Conservation (phyloP, 2,329 filamentous ascomycete genomes). For the Microsporum audouinii region DNA sequence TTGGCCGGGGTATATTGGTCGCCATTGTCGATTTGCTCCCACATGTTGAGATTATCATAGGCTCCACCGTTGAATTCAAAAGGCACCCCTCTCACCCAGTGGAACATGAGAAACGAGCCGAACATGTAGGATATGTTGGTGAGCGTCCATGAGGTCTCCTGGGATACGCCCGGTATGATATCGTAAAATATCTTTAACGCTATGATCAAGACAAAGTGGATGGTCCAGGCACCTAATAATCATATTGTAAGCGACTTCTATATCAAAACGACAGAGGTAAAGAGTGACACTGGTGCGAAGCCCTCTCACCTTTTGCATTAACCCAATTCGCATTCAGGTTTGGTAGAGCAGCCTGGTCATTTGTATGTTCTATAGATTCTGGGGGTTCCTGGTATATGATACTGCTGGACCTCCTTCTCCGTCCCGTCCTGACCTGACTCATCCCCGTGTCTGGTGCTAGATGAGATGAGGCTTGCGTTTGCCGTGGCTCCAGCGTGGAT, state of each 20-base stretch:
- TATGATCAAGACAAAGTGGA: constrained; percentile 86
- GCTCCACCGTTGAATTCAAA: constrained; percentile 98
- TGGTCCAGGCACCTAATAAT: constrained; percentile 82
- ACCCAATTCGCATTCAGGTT: constrained; percentile 99
- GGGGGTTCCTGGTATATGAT: constrained; percentile 95
- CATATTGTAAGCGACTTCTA: neutral
- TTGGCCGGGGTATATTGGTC: constrained; percentile 98
- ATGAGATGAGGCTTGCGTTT: constrained; percentile 22
- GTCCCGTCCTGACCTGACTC: constrained; percentile 53
- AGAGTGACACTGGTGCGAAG: neutral
- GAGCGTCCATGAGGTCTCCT: constrained; percentile 96
- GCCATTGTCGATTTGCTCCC: constrained; percentile 99
- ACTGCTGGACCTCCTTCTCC: constrained; percentile 92
- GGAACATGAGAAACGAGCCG: constrained; percentile 98
- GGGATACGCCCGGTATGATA: constrained; percentile 88
- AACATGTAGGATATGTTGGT: constrained; percentile 99
- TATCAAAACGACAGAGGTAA: neutral
- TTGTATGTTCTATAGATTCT: constrained; percentile 95
- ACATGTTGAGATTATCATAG: constrained; percentile 99
- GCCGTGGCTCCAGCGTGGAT: constrained; percentile 62
- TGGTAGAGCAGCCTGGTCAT: constrained; percentile 84
- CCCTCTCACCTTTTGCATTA: constrained; percentile 79
- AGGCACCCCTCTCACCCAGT: constrained; percentile 92
- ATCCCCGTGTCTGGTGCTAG: constrained; percentile 51
- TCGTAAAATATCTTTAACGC: constrained; percentile 94